Percentiles rank a stretch among this genome's conserved stretches.
phyloP scores from a whole-genome alignment of 768 basidiomycete species.

The Collybia sordida region DNA sequence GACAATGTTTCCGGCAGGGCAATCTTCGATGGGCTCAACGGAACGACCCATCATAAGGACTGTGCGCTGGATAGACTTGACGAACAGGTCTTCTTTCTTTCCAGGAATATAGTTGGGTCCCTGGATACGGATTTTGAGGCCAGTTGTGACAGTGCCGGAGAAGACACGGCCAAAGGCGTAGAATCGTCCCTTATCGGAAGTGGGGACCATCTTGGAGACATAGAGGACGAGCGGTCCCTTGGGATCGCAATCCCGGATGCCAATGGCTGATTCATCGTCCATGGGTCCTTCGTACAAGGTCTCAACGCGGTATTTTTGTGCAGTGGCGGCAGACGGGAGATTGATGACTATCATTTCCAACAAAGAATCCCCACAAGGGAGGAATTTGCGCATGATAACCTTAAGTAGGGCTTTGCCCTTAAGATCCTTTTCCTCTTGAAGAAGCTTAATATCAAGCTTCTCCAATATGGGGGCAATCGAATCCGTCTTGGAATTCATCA shows the following conservation, averaged over 20 bases:
- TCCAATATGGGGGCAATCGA: slow-evolving; percentile 79
- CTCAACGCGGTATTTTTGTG: slow-evolving; percentile 97
- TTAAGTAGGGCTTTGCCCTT: slow-evolving; percentile 96
- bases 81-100: slow-evolving; percentile 95
- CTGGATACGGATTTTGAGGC: slow-evolving; percentile 98
- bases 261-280: slow-evolving; percentile 99
- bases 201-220: slow-evolving; percentile 99
- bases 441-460: slow-evolving; percentile 92
- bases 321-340: slow-evolving; percentile 93
- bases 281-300: slow-evolving; percentile 99
- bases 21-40: slow-evolving; percentile 97
- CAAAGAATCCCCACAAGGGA: slow-evolving; percentile 96
- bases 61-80: slow-evolving; percentile 98
- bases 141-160: slow-evolving; percentile 93
- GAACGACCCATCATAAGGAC: slow-evolving; percentile 99
- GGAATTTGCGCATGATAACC: slow-evolving; percentile 98
- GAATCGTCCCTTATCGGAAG: slow-evolving; percentile 99
- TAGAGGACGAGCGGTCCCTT: slow-evolving; percentile 95
- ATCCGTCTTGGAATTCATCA: slow-evolving; percentile 99
- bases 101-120: slow-evolving; percentile 98
- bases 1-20: slow-evolving; percentile 96
- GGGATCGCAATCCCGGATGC: slow-evolving; percentile 97
- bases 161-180: slow-evolving; percentile 99
- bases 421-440: slow-evolving; percentile 83
- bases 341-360: slow-evolving; percentile 99